Evolutionary conservation across 108 stramenopile genomes (phyloP), one percentile per base, ranked within the genome.

Genomic region (Cyclotella distinguenda): DNA sequence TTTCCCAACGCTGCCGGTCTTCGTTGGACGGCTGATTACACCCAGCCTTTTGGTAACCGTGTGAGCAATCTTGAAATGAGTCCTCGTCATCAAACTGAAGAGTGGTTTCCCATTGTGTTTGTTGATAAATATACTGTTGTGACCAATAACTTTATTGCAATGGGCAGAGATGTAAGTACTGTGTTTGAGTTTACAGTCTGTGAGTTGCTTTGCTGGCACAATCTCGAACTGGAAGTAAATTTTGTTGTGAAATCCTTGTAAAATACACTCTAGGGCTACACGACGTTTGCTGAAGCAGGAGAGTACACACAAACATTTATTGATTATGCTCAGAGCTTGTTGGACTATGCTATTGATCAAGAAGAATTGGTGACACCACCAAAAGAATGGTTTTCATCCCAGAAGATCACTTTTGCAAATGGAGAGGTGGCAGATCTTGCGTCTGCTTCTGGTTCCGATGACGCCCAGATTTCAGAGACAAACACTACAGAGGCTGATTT

Each of bases 1-100:
- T 88, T 81, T 33, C 84, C 86, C 6, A 68, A 64, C 70, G 80
- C 82, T 19, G 64, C 82, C 21, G 86, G 86, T 11, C 39, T 88
- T n/a, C 77, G 86, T 3, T 88, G 52, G 44, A 45, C 65, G 50
- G 84, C 82, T n/a, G 58, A 83, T 51, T 39, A 45, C 13, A 74
- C 64, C 30, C 7, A 40, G 39, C 23, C 45, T 4, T 51, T 54
- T 28, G 68, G 64, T 1, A 42, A 46, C 9, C 65, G 68, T 38
- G 22, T 78, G 7, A 49, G 22, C 30, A 77, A 79, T 25, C 12
- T 85, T 11, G 72, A 81, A 62, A 45, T 82, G 13, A 82, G 80
- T 45, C n/a, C 62, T 7, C 74, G 72, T 13, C 44, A 76, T n/a
- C 39, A 39, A 16, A 66, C 60, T 34, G 59, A 49, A 26, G 16